Percentiles rank a stretch among this genome's conserved stretches.
These are phyloP conservation scores for Sarocladium oryzae DNA, from an alignment of 2,329 filamentous ascomycete genomes.

Conservation along the genomic window DNA sequence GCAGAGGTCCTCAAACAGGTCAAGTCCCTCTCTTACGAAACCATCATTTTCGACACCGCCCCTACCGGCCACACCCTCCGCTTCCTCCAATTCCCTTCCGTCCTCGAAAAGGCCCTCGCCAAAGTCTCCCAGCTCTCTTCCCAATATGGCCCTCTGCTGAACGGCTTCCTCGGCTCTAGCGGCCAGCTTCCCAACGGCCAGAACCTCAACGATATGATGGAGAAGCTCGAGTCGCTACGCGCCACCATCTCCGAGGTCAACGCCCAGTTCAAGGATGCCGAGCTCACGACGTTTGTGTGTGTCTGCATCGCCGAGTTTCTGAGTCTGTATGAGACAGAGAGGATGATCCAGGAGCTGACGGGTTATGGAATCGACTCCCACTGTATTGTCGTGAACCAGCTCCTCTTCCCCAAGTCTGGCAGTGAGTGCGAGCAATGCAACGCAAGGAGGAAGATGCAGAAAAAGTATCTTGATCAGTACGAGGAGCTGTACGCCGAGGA, in stretches of 20 bases:
- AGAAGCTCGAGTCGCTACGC: conserved; percentile 89
- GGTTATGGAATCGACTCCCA: conserved; percentile 94
- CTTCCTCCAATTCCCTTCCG: conserved; percentile 96
- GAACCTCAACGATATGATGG: conserved; percentile 83
- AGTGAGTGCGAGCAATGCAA: conserved; percentile 94
- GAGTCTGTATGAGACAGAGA: conserved; percentile 94
- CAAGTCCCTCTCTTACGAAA: conserved; percentile 97
- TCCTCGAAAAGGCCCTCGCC: conserved; percentile 96
- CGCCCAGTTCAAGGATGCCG: conserved; percentile 94
- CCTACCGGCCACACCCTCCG: conserved; percentile 96
- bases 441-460: conserved; percentile 93
- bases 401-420: conserved; percentile 81
- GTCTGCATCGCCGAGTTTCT: conserved; percentile 98
- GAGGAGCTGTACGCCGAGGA: conserved; percentile 93
- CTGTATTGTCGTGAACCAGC: conserved; percentile 95
- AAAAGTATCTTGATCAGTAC: conserved; percentile 98
- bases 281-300: conserved; percentile 94
- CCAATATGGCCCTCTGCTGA: conserved; percentile 94
- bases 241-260: conserved; percentile 95
- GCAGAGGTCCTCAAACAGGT: conserved; percentile 99
- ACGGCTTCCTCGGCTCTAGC: conserved; percentile 79
- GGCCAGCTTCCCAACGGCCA: conserved; percentile 79
- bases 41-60: conserved; percentile 98
- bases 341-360: conserved; percentile 97
- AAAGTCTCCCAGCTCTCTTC: conserved; percentile 91